Conservation (phyloP, 139 green algal genomes). For the Choricystis sp. region DNA sequence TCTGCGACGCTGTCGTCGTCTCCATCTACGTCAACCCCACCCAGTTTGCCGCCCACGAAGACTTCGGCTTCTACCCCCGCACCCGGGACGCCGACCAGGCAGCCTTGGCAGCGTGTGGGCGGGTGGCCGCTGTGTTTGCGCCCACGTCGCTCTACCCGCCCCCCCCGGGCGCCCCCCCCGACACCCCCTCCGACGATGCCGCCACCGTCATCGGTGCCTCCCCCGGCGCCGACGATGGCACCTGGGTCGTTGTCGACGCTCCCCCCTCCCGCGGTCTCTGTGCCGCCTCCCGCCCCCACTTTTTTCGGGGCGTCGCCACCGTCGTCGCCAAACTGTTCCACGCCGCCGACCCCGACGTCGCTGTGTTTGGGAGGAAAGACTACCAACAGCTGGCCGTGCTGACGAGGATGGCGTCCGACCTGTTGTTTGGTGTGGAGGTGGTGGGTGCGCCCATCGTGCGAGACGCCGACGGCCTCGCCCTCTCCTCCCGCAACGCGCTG, state of each 20-base stretch:
- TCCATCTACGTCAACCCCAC: constrained; percentile 97
- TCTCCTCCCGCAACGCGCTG: constrained; percentile 75
- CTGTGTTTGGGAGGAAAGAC: constrained; percentile 92
- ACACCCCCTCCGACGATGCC: constrained; percentile 41
- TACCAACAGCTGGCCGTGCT: constrained; percentile 94
- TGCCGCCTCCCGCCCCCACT: constrained; percentile 66
- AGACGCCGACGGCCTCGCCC: constrained; percentile 83
- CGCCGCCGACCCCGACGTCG: constrained; percentile 86
- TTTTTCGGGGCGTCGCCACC: constrained; percentile 94
- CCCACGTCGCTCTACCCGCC: constrained; percentile 12
- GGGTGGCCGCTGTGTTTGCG: constrained; percentile 60
- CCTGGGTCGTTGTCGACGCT: constrained; percentile 57
- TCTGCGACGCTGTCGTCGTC: constrained; percentile 66
- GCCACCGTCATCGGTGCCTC: neutral
- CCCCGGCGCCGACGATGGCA: constrained; percentile 49
- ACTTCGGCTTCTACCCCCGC: constrained; percentile 88
- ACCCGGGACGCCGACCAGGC: constrained; percentile 47
- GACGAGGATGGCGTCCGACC: constrained; percentile 64
- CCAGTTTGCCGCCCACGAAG: constrained; percentile 72
- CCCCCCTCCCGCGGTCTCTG: constrained; percentile 62
- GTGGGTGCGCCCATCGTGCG: constrained; percentile 70
- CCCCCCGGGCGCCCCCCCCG: constrained; percentile 1
- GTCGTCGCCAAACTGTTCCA: constrained; percentile 96
- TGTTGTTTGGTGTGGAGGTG: constrained; percentile 76
- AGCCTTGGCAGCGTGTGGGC: constrained; percentile 44